phyloP scores from a whole-genome alignment of 2,329 filamentous ascomycete species.

The Metarhizium humberi region DNA sequence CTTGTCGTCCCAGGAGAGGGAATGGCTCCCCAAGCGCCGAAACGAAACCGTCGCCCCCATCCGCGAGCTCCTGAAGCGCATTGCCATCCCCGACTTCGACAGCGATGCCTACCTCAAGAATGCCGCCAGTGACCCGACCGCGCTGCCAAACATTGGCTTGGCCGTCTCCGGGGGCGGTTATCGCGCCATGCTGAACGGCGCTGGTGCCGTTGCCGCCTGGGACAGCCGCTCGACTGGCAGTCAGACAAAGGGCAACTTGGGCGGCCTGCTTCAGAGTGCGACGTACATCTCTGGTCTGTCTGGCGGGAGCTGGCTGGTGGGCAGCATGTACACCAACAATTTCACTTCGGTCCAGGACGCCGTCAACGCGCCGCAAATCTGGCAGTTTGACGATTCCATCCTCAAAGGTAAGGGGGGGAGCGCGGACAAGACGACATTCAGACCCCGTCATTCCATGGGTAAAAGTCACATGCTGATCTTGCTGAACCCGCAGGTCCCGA shows the following conservation, averaged over 20 bases:
- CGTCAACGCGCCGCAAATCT: conserved; percentile 25
- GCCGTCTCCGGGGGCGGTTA: conserved; percentile 81
- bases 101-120: conserved; percentile 56
- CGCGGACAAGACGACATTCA: neutral
- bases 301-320: conserved; percentile 76
- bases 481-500: conserved; percentile 19
- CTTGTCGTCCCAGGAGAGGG: conserved; percentile 60
- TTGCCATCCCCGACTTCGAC: conserved; percentile 72
- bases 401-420: conserved; percentile 19
- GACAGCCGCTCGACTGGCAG: conserved; percentile 56
- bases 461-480: neutral
- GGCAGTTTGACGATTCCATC: conserved; percentile 33
- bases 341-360: conserved; percentile 51
- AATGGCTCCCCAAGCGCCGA: conserved; percentile 65
- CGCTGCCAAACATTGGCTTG: conserved; percentile 55
- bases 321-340: conserved; percentile 78
- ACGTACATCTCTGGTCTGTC: conserved; percentile 78
- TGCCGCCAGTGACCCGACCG: conserved; percentile 19
- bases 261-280: conserved; percentile 69
- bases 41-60: conserved; percentile 68
- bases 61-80: conserved; percentile 59
- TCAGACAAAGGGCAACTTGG: conserved; percentile 52
- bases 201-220: conserved; percentile 69
- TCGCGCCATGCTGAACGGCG: conserved; percentile 76
- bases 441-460: neutral